A percentile compares a stretch with the other conserved stretches of the same genome.
phyloP scores from a whole-genome alignment of 2,329 filamentous ascomycete genomes.

The Geosmithia putterillii region DNA sequence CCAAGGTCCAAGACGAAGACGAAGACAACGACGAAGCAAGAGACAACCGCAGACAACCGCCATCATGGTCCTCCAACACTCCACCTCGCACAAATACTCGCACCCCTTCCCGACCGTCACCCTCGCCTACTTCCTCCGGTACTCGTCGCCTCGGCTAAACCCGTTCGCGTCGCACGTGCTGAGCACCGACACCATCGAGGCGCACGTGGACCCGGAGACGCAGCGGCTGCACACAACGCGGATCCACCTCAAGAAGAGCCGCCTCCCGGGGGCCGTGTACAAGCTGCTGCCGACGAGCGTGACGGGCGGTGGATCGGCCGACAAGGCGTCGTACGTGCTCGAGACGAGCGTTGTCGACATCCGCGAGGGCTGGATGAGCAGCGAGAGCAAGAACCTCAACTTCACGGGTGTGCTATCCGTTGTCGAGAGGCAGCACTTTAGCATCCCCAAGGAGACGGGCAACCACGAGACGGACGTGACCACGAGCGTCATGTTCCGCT shows the following conservation, averaged over 20 bases:
- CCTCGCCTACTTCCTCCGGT: slow-evolving; percentile 80
- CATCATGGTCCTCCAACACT: slow-evolving; percentile 51
- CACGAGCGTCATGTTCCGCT: slow-evolving; percentile 63
- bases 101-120: slow-evolving; percentile 79
- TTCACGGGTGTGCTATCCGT: slow-evolving; percentile 72
- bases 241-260: slow-evolving; percentile 71
- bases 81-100: slow-evolving; percentile 59
- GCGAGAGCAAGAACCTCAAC: slow-evolving; percentile 70
- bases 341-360: slow-evolving; percentile 72
- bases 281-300: slow-evolving; percentile 62
- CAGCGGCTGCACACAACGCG: slow-evolving; percentile 68
- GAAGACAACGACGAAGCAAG: not conserved
- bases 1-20: too few species aligned
- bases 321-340: slow-evolving; percentile 68
- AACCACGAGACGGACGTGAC: slow-evolving; percentile 49
- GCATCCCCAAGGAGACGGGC: slow-evolving; percentile 17
- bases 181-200: slow-evolving; percentile 71
- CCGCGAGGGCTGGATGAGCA: slow-evolving; percentile 71
- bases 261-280: slow-evolving; percentile 61
- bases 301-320: slow-evolving; percentile 46
- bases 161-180: slow-evolving; percentile 74
- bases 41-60: too few species aligned
- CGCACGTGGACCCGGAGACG: slow-evolving; percentile 58
- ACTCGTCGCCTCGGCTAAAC: slow-evolving; percentile 59
- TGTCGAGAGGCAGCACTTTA: slow-evolving; percentile 63